Evolutionary conservation across 2,329 filamentous ascomycete species (phyloP), one percentile per base, ranked within the genome.

Genomic region (Aspergillus fischeri): DNA sequence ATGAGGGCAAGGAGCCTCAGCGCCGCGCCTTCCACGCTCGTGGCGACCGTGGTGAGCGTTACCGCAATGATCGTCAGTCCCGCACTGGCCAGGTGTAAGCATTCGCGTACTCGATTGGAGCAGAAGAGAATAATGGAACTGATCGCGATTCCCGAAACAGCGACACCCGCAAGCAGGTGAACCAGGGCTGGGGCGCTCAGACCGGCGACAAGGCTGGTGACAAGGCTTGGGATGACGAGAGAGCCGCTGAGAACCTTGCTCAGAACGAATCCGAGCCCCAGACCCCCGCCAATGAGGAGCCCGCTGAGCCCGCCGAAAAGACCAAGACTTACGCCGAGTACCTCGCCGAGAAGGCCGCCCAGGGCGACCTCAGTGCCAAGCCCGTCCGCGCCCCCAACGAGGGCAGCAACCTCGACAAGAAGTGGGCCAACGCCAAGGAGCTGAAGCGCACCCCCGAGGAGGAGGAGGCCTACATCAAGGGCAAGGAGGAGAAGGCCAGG

Each of bases 351-450:
- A 82, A 82, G 73, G 84, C 84, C 58, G 83, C 86, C 77, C 92
- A 91, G 81, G 84, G 85, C 65, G 83, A 81, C 67, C 77, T 82
- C 63, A 84, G 84, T 67, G 77, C 80, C 67, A 83, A 87, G 70
- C 84, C 90, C 71, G 83, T 91, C 73, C 93, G 94, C 80, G 87
- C 92, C 82, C 81, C 93, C 77, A 97, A 97, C 83, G 92, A 97
- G 82, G 92, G 92, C 72, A 84, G 82, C 81, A 91, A 91, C 82
- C 74, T 81, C 70, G 87, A 92, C 83, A 93, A 94, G 86, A 94
- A 97, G 85, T 96, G 92, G 90, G 90, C 89, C 70, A 82, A 84
- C 70, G 92, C 91, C 75, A 95, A 92, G 82, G 78, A 81, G 62
- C 68, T 86, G 68, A 70, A 75, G 69, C 81, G 80, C 65, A 74